phyloP scores from a whole-genome alignment of 768 basidiomycete species.

The Tricholoma matsutake region DNA sequence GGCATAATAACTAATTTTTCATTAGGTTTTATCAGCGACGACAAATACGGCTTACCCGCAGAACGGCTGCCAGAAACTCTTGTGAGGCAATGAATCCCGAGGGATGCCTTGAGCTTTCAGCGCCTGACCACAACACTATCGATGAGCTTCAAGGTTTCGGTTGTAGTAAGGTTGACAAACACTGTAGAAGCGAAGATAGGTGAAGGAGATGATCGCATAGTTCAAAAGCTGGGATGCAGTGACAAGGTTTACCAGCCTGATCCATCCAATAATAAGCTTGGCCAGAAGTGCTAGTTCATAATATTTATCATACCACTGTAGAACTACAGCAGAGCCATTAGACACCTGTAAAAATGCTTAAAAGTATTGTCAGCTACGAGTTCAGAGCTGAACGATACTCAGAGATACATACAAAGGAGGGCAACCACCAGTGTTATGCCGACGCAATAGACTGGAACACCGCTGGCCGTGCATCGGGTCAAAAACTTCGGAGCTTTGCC shows the following conservation, averaged over 20 bases:
- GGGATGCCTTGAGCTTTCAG: conserved; percentile 43
- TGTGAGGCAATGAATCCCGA: conserved; percentile 42
- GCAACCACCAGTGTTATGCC: conserved; percentile 38
- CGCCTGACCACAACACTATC: conserved; percentile 26
- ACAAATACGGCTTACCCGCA: conserved; percentile 33
- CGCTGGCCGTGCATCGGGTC: conserved; percentile 47
- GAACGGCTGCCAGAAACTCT: conserved; percentile 49
- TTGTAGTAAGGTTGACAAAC: conserved; percentile 22
- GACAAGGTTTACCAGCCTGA: conserved; percentile 47
- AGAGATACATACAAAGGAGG: conserved; percentile 28
- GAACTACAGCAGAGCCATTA: conserved; percentile 43
- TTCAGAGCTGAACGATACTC: neutral
- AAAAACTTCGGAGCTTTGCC: conserved; percentile 56
- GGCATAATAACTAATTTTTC: conserved; percentile 39
- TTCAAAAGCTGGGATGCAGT: conserved; percentile 48
- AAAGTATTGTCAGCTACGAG: neutral
- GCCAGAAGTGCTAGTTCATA: neutral
- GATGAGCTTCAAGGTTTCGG: neutral
- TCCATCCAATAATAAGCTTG: neutral
- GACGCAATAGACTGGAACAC: conserved; percentile 59
- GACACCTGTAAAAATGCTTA: conserved; percentile 49
- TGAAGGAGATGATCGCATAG: conserved; percentile 45
- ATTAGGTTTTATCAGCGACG: neutral
- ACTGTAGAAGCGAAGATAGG: conserved; percentile 46
- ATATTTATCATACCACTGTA: conserved; percentile 37